Base-by-base conservation (phyloP, 2,329 filamentous ascomycete genomes). In the Sphaerulina vaccinii region DNA sequence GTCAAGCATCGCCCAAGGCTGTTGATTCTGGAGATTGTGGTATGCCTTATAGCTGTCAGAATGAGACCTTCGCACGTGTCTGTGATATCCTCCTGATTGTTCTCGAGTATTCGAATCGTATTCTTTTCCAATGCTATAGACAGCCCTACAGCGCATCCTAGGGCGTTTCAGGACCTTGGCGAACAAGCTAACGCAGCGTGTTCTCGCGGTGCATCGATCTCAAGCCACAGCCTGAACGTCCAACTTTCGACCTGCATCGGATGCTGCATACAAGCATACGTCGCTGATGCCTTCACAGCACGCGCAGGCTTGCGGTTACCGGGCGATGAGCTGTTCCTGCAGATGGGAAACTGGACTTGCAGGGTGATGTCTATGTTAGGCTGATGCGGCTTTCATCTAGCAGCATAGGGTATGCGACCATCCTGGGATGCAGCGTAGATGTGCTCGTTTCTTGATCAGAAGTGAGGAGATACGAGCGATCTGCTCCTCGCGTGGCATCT, bases 121-220 rank as follows among this genome's bases (percentile, higher is more conserved):
- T 36, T n/a, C 35, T 39, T 49, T 36, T 32, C 36, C 36, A 33
- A 19, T 19, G 16, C n/a, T 16, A 37, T 37, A 15, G 35, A 16
- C 9, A 15, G n/a, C 16, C 7, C 35, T 2, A 3, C 3, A 9
- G 35, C 35, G 19, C 21, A 15, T 37, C 33, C 11, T 15, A n/a
- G 33, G 9, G 16, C 10, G 16, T 37, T 37, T 37, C 33, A 7
- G 3, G 15, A 36, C 32, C 32, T 37, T 38, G 43, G 39, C 44
- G 16, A 6, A 18, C 27, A 16, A 18, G 37, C 39, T 44, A 39
- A 35, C 40, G 51, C 46, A 46, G 36, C 47, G 23, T 16, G 27
- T 54, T 50, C 41, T 54, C 51, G 51, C 41, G 11, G 51, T 50
- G 51, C 51, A 50, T 42, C 18, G 9, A n/a, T 9, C 18, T 35